phyloP scores from a whole-genome alignment of 2,329 filamentous ascomycete genomes.

The Allantophomopsis lycopodina region DNA sequence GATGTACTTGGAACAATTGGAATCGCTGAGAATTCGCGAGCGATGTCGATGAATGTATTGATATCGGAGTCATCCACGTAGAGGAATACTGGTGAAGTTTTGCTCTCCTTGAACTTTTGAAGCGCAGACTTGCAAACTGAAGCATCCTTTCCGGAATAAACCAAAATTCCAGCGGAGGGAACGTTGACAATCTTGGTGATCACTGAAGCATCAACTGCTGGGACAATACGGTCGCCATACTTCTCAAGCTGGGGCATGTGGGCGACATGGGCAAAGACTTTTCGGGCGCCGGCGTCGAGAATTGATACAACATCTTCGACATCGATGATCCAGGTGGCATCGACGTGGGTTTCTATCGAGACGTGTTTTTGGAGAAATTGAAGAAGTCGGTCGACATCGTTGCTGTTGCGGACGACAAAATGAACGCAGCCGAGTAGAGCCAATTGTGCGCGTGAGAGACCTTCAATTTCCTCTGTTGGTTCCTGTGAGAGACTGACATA shows the following conservation, averaged over 20 bases:
- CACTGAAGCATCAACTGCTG: slow-evolving; percentile 19
- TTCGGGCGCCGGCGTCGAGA: slow-evolving; percentile 73
- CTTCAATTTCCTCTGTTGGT: slow-evolving; percentile 28
- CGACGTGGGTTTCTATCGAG: slow-evolving; percentile 55
- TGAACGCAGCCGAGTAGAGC: slow-evolving; percentile 45
- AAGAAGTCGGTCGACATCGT: slow-evolving; percentile 14
- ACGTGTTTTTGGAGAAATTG: slow-evolving; percentile 33
- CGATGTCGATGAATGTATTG: slow-evolving; percentile 9
- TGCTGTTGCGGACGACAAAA: slow-evolving; percentile 31
- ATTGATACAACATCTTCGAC: slow-evolving; percentile 65
- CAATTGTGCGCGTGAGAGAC: slow-evolving; percentile 41
- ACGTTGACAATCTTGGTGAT: slow-evolving; percentile 1
- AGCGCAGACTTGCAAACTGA: slow-evolving; percentile 18
- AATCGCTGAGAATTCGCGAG: slow-evolving; percentile 30
- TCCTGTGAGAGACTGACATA: slow-evolving; percentile 37
- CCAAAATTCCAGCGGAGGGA: slow-evolving; percentile 18
- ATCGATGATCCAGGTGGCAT: slow-evolving; percentile 56
- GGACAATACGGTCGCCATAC: slow-evolving; percentile 41
- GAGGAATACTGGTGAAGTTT: slow-evolving; percentile 16
- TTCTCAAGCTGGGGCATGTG: slow-evolving; percentile 47
- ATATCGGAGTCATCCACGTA: slow-evolving; percentile 6
- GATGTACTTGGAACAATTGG: slow-evolving; percentile 60
- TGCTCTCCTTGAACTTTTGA: slow-evolving; percentile 10
- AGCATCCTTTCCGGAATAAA: slow-evolving; percentile 23
- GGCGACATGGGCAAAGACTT: slow-evolving; percentile 65